Evolutionary conservation across 257 asterid species (phyloP), one percentile per base, ranked within the genome.

Genomic region (Solanum pennellii): DNA sequence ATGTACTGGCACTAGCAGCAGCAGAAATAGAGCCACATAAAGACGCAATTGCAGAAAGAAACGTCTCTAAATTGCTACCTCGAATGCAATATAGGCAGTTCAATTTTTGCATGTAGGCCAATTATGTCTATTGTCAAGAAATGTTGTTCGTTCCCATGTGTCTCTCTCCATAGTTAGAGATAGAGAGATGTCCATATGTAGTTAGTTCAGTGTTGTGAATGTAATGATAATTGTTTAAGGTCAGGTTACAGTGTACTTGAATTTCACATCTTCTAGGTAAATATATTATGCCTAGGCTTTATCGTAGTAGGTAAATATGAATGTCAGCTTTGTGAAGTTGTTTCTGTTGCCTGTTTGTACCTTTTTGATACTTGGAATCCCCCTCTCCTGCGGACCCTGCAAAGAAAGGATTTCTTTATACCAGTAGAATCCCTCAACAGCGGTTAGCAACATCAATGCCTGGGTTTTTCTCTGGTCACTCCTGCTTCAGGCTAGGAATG

Each of bases 1-100:
- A 60, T 88, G 79, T 87, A 87, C 91, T 90, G 94, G 93, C 90
- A 86, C 88, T 87, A 88, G 89, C 89, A 41, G 88, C 89, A 59
- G 87, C 89, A 86, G 86, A 69, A 73, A 33, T 87, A 85, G 89
- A 85, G 89, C 91, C 92, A 87, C 93, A 88, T 35, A 12, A 29
- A 59, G 65, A 56, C 5, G 73, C 62, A 87, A 89, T 84, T 60
- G 90, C 90, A 72, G 90, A 82, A 89, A 84, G 85, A 80, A 77
- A 39, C 4, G 84, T 80, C 69, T 80, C 85, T 27, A 18, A 25
- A 49, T 18, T 80, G 85, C 65, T 12, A 47, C 85, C 68, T 80
- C 29, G 5, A 47, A 79, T 47, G 68, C 85, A 49, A 11, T 49
- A 49, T 49, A 49, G 85, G 45, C 85, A 82, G 69, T 49, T 69